Evolutionary conservation across 1,284 basidiomycete genomes (phyloP).

Genomic region (Ustanciosporium gigantosporum): DNA sequence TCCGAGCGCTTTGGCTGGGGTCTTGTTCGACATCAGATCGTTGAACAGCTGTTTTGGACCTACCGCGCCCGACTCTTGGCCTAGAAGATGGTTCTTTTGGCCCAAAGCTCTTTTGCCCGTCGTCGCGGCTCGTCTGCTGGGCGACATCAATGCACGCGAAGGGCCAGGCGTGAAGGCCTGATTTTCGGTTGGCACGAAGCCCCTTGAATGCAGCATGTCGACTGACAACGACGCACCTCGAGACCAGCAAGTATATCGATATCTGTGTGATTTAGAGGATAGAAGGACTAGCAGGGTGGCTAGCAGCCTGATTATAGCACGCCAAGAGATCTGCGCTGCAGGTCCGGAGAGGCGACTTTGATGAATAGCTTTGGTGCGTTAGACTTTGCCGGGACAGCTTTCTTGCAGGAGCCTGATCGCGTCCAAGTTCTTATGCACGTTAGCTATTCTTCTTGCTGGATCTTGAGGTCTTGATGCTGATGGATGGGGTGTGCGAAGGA

Average conservation of each 20-base stretch:
- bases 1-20: slow-evolving; percentile 30
- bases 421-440: too few species aligned
- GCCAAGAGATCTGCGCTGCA: too few species aligned
- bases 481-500: too few species aligned
- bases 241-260: neutral
- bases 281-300: too few species aligned
- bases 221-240: neutral
- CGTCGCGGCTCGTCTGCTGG: slow-evolving; percentile 31
- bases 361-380: too few species aligned
- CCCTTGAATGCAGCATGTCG: slow-evolving; percentile 35
- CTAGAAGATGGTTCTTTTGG: slow-evolving; percentile 17
- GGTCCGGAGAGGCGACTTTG: too few species aligned
- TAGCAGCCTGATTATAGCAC: too few species aligned
- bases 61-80: slow-evolving; percentile 8
- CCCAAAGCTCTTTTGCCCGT: slow-evolving; percentile 25
- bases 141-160: slow-evolving; percentile 21
- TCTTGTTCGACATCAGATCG: slow-evolving; percentile 14
- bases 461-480: too few species aligned
- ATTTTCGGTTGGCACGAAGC: slow-evolving; percentile 36
- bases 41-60: slow-evolving; percentile 37
- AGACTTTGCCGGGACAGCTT: too few species aligned
- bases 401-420: too few species aligned
- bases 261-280: neutral
- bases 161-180: slow-evolving; percentile 39
- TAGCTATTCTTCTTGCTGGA: too few species aligned